phyloP scores from a whole-genome alignment of 371 early-diverging fungal genomes.

The Mucor racemosus region DNA sequence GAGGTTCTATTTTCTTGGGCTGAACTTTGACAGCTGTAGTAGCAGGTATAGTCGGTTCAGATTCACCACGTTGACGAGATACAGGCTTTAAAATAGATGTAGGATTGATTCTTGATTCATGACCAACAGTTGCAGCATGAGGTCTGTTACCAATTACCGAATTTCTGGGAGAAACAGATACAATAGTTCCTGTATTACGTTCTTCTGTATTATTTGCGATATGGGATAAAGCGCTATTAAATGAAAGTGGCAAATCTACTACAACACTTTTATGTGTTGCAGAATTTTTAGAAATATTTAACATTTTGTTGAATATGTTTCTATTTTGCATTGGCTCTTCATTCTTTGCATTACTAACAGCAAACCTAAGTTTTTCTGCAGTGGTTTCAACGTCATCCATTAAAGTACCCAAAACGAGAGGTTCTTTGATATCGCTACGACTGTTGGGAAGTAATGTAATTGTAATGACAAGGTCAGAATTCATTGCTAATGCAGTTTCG shows the following conservation, averaged over 20 bases:
- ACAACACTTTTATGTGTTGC: conserved; percentile 22
- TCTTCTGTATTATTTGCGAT: conserved; percentile 1
- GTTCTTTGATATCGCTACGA: conserved; percentile 23
- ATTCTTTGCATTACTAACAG: conserved; percentile 40
- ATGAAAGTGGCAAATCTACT: conserved; percentile 16
- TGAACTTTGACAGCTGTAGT: background rate
- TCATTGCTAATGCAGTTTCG: conserved; percentile 9
- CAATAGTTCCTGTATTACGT: background rate
- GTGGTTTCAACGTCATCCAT: conserved; percentile 33
- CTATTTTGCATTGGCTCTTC: conserved; percentile 30
- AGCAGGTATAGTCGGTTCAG: conserved; percentile 9
- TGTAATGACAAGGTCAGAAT: conserved; percentile 15
- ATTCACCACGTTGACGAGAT: conserved; percentile 21
- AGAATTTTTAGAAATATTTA: background rate
- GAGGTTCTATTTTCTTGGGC: conserved; percentile 7
- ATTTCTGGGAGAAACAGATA: background rate
- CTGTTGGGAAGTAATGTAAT: conserved; percentile 9
- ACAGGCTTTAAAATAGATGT: background rate
- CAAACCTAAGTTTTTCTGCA: conserved; percentile 39
- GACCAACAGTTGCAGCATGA: conserved; percentile 24
- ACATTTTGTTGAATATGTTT: conserved; percentile 28
- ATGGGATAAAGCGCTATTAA: background rate
- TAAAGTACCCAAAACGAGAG: conserved; percentile 25
- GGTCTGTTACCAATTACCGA: background rate
- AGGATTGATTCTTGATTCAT: background rate